Percentiles rank a stretch among this genome's conserved stretches.
Conservation (phyloP, 202 grass and related monocot species). For the Cymbopogon flexuosus region DNA sequence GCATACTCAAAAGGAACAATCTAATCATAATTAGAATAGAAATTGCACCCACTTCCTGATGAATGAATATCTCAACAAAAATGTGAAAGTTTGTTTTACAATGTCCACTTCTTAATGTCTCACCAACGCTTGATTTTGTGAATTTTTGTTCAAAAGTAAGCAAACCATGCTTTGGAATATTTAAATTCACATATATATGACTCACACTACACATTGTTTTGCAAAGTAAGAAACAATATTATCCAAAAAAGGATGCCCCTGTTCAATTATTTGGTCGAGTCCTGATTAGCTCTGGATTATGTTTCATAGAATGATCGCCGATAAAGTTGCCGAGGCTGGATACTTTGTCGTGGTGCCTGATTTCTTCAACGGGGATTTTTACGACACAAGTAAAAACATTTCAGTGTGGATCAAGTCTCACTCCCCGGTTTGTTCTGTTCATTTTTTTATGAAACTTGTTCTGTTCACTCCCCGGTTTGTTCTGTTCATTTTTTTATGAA, state of each 20-base stretch:
- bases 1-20: no score
- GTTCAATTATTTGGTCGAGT: no score
- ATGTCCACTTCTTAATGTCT: not conserved
- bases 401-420: constrained; percentile 23
- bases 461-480: no score
- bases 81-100: not conserved
- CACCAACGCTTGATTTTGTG: no score
- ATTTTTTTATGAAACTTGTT: no score
- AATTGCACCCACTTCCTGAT: not conserved
- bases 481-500: no score
- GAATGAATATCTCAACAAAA: not conserved
- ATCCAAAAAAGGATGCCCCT: not conserved
- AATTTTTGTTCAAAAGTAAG: not conserved
- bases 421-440: constrained; percentile 21
- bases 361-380: constrained; percentile 32
- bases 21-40: no score
- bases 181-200: not conserved
- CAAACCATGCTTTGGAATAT: not conserved
- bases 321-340: constrained; percentile 35
- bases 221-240: not conserved
- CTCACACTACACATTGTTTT: not conserved
- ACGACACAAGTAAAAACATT: constrained; percentile 9
- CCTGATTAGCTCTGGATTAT: not conserved
- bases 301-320: constrained; percentile 17
- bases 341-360: constrained; percentile 43